Base-by-base conservation (phyloP, 2,329 filamentous ascomycete species). In the Colletotrichum sp. region DNA sequence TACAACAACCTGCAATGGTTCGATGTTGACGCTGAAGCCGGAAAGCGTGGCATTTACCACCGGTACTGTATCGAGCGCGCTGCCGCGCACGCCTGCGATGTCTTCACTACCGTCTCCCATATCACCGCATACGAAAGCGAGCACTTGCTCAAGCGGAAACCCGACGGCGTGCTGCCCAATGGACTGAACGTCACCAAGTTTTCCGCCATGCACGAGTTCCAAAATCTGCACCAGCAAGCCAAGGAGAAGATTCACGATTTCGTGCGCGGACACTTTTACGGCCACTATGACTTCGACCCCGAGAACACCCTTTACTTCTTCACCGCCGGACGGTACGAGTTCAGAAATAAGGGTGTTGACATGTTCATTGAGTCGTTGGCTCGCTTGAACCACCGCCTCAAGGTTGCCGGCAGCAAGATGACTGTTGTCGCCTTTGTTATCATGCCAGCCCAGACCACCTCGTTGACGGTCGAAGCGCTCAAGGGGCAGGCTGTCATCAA, bases 231-330 rank as follows among this genome's bases (percentile, higher is more conserved):
- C 86, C 96, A 98, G 82, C 95, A 97, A 84, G 94, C 96, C 82
- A 99, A 99, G 88, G 95, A 98, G 86, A 98, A 98, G 90, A 99
- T 99, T 81, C 95, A 98, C 83, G 97, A 99, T 84, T 99, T 99
- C 83, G 96, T 99, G 24, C 95, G 97, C 65, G 97, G 97, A 13
- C 97, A 99, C 84, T 99, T 99, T 86, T 99, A 99, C 83, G 97
- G 97, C 13, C 96, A 99, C 87, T 98, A 98, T 84, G 96, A 99
- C 83, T 99, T 99, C 80, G 95, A 98, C 77, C 93, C 96, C 16
- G 96, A 99, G 76, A 98, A 99, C 85, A 99, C 97, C 0, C 91
- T 99, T 44, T 99, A 98, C 87, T 94, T 99, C 87, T 99, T 99
- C 89, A 99, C 96, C 5, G 95, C 97, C 8, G 97, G 97, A 76